Percentiles rank a stretch among this genome's conserved stretches.
Evolutionary conservation across 73 alveolate genomes (phyloP).

Genomic region (Tetrahymena malaccensis): DNA sequence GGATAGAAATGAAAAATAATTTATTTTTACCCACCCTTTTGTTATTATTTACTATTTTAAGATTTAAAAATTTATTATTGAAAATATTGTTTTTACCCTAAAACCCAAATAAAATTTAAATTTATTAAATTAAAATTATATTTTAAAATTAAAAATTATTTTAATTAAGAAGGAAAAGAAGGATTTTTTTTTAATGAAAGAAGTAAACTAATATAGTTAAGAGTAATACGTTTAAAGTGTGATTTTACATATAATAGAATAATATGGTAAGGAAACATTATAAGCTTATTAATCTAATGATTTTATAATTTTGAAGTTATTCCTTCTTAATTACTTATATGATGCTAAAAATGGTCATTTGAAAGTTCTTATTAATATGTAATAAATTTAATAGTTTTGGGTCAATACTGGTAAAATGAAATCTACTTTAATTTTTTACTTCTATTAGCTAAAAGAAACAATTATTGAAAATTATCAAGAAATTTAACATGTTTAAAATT

Average conservation of each 20-base stretch:
- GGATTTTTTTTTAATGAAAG: too few species aligned
- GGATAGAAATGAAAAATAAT: too few species aligned
- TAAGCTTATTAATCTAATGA: background rate
- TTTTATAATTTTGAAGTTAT: background rate
- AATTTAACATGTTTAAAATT: background rate
- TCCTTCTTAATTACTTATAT: background rate
- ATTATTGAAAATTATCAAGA: background rate
- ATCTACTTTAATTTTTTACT: background rate
- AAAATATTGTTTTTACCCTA: too few species aligned
- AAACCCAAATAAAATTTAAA: too few species aligned
- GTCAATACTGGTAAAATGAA: background rate
- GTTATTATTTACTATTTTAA: too few species aligned
- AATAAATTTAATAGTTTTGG: background rate
- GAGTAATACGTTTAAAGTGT: background rate
- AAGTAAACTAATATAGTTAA: too few species aligned
- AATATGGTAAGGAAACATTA: background rate
- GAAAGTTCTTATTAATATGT: background rate
- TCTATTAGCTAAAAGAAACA: background rate
- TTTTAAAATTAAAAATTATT: too few species aligned
- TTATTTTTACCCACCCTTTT: too few species aligned
- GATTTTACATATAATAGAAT: background rate
- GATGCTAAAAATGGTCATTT: background rate
- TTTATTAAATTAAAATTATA: too few species aligned
- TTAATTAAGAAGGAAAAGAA: too few species aligned
- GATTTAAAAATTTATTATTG: too few species aligned